Percentiles rank a stretch among this genome's conserved stretches.
Evolutionary conservation across 2,329 filamentous ascomycete genomes (phyloP).

Genomic region (Beauveria caledonica): DNA sequence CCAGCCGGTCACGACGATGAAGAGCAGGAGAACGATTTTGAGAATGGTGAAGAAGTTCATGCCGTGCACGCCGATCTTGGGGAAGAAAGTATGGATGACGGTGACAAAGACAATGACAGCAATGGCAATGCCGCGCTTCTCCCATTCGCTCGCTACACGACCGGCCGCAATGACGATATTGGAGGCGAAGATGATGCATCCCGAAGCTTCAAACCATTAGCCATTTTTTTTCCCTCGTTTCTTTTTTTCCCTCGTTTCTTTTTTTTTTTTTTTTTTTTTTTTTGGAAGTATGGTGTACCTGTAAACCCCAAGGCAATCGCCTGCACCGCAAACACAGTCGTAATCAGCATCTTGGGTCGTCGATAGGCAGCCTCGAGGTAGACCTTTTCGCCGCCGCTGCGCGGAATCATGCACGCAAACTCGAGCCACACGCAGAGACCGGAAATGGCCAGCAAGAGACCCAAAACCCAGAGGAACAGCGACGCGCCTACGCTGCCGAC

Average conservation of each 20-base stretch:
- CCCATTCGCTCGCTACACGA: conserved; percentile 13
- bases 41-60: conserved; percentile 16
- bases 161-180: conserved; percentile 14
- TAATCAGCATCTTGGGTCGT: conserved; percentile 15
- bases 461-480: conserved; percentile 16
- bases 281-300: background rate
- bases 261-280: no score
- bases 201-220: conserved; percentile 6
- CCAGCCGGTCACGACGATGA: conserved; percentile 15
- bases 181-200: conserved; percentile 15
- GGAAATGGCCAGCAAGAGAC: conserved; percentile 12
- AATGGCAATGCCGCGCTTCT: conserved; percentile 15
- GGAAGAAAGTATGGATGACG: conserved; percentile 15
- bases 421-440: conserved; percentile 14
- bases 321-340: conserved; percentile 15
- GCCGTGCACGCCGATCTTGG: conserved; percentile 14
- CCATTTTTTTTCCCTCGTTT: no score
- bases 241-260: no score
- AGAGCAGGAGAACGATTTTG: conserved; percentile 13
- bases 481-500: conserved; percentile 17
- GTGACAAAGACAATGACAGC: conserved; percentile 14
- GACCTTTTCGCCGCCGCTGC: conserved; percentile 16
- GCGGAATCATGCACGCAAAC: conserved; percentile 16
- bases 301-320: conserved; percentile 15
- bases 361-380: conserved; percentile 15